phyloP scores from a whole-genome alignment of 768 basidiomycete genomes.

The Lactarius evosmus region DNA sequence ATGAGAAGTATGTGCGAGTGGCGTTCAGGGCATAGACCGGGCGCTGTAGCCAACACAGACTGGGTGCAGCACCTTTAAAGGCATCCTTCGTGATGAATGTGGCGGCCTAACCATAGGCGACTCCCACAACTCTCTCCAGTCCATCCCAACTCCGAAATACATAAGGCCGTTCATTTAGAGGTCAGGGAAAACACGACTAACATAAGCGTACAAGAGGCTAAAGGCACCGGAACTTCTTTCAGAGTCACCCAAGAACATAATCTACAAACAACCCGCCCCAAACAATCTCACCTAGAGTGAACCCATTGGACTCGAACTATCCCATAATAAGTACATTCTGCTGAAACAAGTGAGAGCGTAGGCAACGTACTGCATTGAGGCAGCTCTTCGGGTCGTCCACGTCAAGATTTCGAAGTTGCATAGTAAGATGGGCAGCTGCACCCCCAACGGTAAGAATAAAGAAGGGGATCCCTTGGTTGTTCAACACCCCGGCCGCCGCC shows the following conservation, averaged over 20 bases:
- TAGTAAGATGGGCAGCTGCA: constrained; percentile 2
- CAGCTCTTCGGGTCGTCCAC: constrained; percentile 15
- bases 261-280: constrained; percentile 18
- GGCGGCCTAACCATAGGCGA: not conserved
- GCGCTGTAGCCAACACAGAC: not conserved
- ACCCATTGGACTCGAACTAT: constrained; percentile 21
- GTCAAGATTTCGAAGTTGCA: constrained; percentile 17
- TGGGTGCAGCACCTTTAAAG: not conserved
- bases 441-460: constrained; percentile 17
- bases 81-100: not conserved
- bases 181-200: not conserved
- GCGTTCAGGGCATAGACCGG: not conserved
- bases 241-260: constrained; percentile 4
- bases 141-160: not conserved
- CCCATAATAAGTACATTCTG: not conserved
- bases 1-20: not conserved
- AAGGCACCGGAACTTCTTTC: not conserved
- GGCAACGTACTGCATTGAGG: not conserved
- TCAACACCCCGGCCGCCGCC: constrained; percentile 32
- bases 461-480: constrained; percentile 28
- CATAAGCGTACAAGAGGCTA: not conserved
- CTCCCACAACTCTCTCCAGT: not conserved
- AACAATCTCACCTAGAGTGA: constrained; percentile 9
- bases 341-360: not conserved
- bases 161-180: not conserved